A percentile compares a stretch with the other conserved stretches of the same genome.
Conservation (phyloP, 2,329 filamentous ascomycete genomes). For the Cladosporium sp. region DNA sequence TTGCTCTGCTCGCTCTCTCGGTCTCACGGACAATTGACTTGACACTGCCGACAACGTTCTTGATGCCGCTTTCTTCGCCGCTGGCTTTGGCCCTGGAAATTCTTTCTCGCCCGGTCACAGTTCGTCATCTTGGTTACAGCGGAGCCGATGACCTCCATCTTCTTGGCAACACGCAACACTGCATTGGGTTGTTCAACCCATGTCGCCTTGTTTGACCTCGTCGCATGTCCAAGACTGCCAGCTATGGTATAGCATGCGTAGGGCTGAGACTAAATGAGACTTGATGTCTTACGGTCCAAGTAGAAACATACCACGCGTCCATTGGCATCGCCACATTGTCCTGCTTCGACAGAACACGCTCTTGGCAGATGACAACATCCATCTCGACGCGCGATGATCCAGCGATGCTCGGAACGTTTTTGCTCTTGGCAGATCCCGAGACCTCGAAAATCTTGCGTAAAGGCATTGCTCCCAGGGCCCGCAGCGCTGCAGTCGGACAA, state of each 20-base stretch:
- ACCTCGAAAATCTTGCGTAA: constrained; percentile 14
- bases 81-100: background rate
- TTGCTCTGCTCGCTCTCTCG: background rate
- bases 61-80: background rate
- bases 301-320: background rate
- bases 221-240: background rate
- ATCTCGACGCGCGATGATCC: constrained; percentile 10
- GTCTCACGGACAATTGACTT: background rate
- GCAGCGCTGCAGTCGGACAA: background rate
- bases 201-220: background rate
- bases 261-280: background rate
- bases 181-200: background rate
- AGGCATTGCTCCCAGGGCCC: constrained; percentile 1
- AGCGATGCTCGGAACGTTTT: constrained; percentile 8
- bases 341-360: background rate
- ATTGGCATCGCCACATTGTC: background rate
- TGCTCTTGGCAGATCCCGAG: constrained; percentile 11
- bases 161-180: background rate
- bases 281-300: background rate
- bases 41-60: background rate
- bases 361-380: background rate
- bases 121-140: background rate
- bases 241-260: background rate
- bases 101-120: background rate
- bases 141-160: background rate